Evolutionary conservation across 2,329 filamentous ascomycete species (phyloP), one percentile per base, ranked within the genome.

Genomic region (Dothideomycetes sp.): DNA sequence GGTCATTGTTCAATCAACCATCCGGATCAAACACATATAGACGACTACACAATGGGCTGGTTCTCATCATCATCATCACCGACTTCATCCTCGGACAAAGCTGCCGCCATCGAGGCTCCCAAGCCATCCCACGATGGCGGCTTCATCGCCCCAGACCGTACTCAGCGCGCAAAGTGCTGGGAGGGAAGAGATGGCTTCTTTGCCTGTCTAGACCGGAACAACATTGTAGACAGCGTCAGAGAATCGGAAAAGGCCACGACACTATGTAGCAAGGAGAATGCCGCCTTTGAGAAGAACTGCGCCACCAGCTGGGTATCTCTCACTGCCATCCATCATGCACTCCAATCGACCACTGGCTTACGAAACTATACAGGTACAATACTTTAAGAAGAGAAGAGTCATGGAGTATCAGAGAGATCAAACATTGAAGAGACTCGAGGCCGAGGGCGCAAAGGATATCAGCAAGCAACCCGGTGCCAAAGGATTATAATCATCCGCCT

Each of bases 311-410:
- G 91, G 91, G 91, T 93, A 63, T 51, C 81, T 73, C 29, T 4
- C 31, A 5, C 11, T 3, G 4, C 19, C 8, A 7, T 15, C 10
- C 5, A n/a, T n/a, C 9, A 9, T 3, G n/a, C 8, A 29, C 18
- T 4, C 5, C 1, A 9, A 11, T 19, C 16, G 9, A 34, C 5
- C n/a, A n/a, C 3, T 17, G 12, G 11, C 15, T 19, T 5, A 19
- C 39, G 31, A 12, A 40, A 34, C 33, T n/a, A 17, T 50, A 39
- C 52, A 91, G 85, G 84, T 95, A 45, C 86, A 87, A 64, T 96
- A 98, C 63, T 98, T 98, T 66, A 95, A 96, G 70, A 88, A 95
- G 63, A 83, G 87, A 65, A 74, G 91, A 53, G 85, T 96, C 27
- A 89, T 93, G 64, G 91, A 98, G 52, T 74, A 84, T 55, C 84